Evolutionary conservation across 2,329 filamentous ascomycete genomes (phyloP).

Genomic region (Claviceps maximensis): DNA sequence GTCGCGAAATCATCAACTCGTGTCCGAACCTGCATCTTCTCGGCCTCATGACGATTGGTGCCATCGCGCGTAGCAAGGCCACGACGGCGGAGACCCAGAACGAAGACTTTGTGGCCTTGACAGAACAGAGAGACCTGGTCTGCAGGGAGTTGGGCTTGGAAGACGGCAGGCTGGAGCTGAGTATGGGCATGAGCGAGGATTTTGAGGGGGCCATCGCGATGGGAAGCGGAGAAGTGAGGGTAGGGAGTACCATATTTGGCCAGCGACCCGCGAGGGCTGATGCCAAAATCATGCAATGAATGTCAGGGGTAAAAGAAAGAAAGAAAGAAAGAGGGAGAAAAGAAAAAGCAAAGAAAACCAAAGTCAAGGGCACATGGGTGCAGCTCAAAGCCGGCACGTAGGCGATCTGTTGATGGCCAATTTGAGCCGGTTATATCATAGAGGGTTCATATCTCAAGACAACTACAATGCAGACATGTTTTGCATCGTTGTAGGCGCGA

Average conservation of each 20-base stretch:
- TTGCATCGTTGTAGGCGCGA: too few relatives aligned
- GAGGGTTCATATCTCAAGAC: too few relatives aligned
- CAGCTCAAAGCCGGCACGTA: too few relatives aligned
- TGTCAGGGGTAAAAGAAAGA: background rate
- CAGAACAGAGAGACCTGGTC: slow-evolving; percentile 58
- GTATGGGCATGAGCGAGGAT: slow-evolving; percentile 98
- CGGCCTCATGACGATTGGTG: slow-evolving; percentile 94
- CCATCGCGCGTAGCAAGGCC: slow-evolving; percentile 71
- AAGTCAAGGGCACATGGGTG: background rate
- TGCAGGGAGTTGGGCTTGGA: slow-evolving; percentile 33
- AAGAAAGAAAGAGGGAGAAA: too few relatives aligned
- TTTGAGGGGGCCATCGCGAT: slow-evolving; percentile 76
- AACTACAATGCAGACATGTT: too few relatives aligned
- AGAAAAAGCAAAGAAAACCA: background rate
- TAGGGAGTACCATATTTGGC: slow-evolving; percentile 92
- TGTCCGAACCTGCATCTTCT: slow-evolving; percentile 64
- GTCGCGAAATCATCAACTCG: slow-evolving; percentile 52
- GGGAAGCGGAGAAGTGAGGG: slow-evolving; percentile 79
- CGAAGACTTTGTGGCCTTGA: slow-evolving; percentile 68
- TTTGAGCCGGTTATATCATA: too few relatives aligned
- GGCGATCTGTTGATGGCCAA: too few relatives aligned
- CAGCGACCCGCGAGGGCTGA: slow-evolving; percentile 65
- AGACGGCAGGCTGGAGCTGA: slow-evolving; percentile 60
- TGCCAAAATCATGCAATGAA: slow-evolving; percentile 49
- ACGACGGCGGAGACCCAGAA: slow-evolving; percentile 69